Percentiles rank a stretch among this genome's conserved stretches.
phyloP scores from a whole-genome alignment of 2,329 filamentous ascomycete genomes.

The Pseudocercospora macadamiae region DNA sequence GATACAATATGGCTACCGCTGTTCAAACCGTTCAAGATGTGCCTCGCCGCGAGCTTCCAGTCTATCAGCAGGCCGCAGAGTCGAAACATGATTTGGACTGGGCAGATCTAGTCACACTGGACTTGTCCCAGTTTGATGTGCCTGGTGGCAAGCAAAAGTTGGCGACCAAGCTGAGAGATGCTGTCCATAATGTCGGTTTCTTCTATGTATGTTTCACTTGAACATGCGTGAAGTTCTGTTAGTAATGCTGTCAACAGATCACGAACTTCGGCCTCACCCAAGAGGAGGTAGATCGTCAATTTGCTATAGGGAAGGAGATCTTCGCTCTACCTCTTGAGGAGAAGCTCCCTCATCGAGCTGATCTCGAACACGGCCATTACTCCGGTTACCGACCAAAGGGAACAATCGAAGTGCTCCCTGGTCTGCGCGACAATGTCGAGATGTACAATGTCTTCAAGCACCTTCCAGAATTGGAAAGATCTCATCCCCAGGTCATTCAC shows the following conservation, averaged over 20 bases:
- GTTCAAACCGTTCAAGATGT: conserved; percentile 25
- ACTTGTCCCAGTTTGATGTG: conserved; percentile 57
- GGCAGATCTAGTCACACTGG: conserved; percentile 62
- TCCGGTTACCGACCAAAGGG: conserved; percentile 34
- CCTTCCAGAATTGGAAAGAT: conserved; percentile 29
- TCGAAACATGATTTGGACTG: conserved; percentile 42
- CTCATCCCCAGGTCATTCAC: conserved; percentile 41
- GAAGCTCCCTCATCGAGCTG: conserved; percentile 58
- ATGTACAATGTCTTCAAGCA: conserved; percentile 64
- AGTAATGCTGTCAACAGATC: conserved; percentile 20
- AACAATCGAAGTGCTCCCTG: conserved; percentile 26
- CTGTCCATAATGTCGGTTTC: conserved; percentile 55
- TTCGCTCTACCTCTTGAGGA: conserved; percentile 61
- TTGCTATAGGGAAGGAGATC: conserved; percentile 62
- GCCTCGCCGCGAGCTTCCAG: conserved; percentile 15
- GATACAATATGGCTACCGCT: conserved; percentile 22
- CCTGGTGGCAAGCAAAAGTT: conserved; percentile 59
- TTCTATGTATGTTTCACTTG: conserved; percentile 57
- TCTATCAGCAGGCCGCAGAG: conserved; percentile 28
- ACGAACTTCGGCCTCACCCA: conserved; percentile 65
- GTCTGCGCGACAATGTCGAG: conserved; percentile 56
- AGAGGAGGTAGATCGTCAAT: conserved; percentile 63
- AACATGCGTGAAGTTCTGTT: background rate
- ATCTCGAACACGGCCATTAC: conserved; percentile 37
- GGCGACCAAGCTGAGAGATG: conserved; percentile 59